Evolutionary conservation across 164 flowering plant species (phyloP).

Genomic region (Vitis rotundifolia): DNA sequence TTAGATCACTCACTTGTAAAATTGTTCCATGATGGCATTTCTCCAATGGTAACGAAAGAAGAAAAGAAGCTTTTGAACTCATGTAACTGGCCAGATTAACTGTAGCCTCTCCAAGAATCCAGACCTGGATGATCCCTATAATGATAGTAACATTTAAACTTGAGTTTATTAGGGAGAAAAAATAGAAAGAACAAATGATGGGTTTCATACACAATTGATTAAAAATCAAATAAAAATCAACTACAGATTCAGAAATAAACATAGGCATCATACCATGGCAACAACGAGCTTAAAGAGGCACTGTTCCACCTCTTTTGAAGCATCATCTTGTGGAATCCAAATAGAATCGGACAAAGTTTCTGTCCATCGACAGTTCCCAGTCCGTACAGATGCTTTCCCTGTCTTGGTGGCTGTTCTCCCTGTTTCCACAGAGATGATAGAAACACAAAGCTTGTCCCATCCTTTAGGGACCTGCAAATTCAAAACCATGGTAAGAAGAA

Average conservation of each 20-base stretch:
- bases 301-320: constrained; percentile 40
- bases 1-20: constrained; percentile 48
- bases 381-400: constrained; percentile 43
- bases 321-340: constrained; percentile 41
- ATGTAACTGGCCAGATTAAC: constrained; percentile 41
- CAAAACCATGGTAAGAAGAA: not conserved
- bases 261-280: constrained; percentile 37
- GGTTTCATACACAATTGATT: not conserved
- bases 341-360: constrained; percentile 60
- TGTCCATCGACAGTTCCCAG: constrained; percentile 62
- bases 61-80: constrained; percentile 31
- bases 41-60: constrained; percentile 51
- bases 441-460: constrained; percentile 66
- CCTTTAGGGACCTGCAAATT: constrained; percentile 62
- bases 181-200: not conserved
- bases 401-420: constrained; percentile 54
- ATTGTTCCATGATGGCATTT: constrained; percentile 51
- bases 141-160: constrained; percentile 4
- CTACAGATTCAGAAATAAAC: constrained; percentile 2
- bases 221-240: not conserved
- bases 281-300: constrained; percentile 46
- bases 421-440: constrained; percentile 44
- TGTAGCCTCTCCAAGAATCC: constrained; percentile 60
- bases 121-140: constrained; percentile 60
- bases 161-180: not conserved